A percentile compares a stretch with the other conserved stretches of the same genome.
These are phyloP conservation scores for Phyllosticta citribraziliensis DNA, from an alignment of 2,329 filamentous ascomycete species.

Conservation along the genomic window DNA sequence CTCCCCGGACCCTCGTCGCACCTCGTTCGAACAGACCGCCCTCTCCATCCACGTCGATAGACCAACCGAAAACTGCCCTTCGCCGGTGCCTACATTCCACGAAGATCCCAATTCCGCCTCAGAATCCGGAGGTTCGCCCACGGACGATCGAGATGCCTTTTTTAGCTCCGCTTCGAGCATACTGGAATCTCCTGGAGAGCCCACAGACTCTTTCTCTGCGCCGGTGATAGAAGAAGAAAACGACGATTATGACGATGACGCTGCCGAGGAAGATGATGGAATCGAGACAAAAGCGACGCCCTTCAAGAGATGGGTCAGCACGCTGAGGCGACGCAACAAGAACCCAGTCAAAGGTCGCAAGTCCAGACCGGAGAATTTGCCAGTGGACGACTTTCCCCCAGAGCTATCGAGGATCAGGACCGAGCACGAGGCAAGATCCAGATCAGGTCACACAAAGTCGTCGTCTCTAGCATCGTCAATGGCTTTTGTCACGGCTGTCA, in stretches of 20 bases:
- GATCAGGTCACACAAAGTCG: constrained; percentile 29
- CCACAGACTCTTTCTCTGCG: neutral
- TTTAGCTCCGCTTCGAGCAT: neutral
- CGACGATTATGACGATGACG: neutral
- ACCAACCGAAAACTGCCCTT: neutral
- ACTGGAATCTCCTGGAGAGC: neutral
- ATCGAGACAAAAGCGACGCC: constrained; percentile 25
- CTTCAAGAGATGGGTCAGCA: constrained; percentile 66
- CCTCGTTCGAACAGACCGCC: neutral
- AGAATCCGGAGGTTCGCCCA: constrained; percentile 1
- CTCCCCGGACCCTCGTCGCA: constrained; percentile 7
- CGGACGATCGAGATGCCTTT: neutral
- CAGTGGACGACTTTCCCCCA: neutral
- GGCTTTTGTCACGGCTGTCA: constrained; percentile 69
- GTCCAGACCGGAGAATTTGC: neutral
- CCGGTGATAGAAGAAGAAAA: neutral
- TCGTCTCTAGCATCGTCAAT: constrained; percentile 64
- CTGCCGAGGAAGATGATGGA: neutral
- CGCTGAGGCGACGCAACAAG: constrained; percentile 49
- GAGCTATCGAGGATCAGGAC: neutral
- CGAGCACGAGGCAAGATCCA: neutral
- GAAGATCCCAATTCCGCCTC: neutral
- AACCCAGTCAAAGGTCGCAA: constrained; percentile 26
- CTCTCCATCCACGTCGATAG: constrained; percentile 3
- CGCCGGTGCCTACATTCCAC: neutral